Evolutionary conservation across 768 basidiomycete species (phyloP).

Genomic region (Mycena latifolia): DNA sequence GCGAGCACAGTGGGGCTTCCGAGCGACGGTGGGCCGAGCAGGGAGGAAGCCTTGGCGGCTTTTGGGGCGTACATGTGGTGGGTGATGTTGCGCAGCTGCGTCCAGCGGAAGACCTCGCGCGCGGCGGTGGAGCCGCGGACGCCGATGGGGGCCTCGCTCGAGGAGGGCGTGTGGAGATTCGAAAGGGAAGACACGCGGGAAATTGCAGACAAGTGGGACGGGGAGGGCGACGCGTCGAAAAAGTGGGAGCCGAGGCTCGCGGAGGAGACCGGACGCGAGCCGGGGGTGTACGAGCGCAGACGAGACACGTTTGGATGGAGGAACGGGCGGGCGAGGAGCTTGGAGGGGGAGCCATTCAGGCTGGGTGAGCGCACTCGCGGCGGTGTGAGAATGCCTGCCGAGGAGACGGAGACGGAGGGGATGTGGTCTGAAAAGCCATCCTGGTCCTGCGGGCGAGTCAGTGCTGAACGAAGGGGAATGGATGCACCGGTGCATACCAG

Average conservation of each 20-base stretch:
- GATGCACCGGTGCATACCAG: conserved; percentile 42
- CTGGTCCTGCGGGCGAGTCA: conserved; percentile 39
- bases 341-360: conserved; percentile 48
- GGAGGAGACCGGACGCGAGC: conserved; percentile 55
- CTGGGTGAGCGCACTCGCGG: conserved; percentile 54
- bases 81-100: conserved; percentile 69
- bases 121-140: conserved; percentile 39
- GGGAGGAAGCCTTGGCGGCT: conserved; percentile 68
- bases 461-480: conserved; percentile 1
- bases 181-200: conserved; percentile 77
- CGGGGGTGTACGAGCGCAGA: conserved; percentile 77
- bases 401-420: conserved; percentile 54
- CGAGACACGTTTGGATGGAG: conserved; percentile 83
- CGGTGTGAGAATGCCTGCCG: conserved; percentile 52
- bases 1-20: conserved; percentile 86
- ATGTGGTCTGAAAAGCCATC: conserved; percentile 51
- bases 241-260: conserved; percentile 58
- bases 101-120: conserved; percentile 83
- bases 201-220: conserved; percentile 77
- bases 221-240: conserved; percentile 63
- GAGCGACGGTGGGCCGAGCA: conserved; percentile 68
- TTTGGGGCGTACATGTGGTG: conserved; percentile 66
- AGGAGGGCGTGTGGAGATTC: conserved; percentile 53
- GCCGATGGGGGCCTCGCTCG: conserved; percentile 39
- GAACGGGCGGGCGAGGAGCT: conserved; percentile 64